Evolutionary conservation across 2,329 filamentous ascomycete genomes (phyloP).

Genomic region (Penicillium sp.): DNA sequence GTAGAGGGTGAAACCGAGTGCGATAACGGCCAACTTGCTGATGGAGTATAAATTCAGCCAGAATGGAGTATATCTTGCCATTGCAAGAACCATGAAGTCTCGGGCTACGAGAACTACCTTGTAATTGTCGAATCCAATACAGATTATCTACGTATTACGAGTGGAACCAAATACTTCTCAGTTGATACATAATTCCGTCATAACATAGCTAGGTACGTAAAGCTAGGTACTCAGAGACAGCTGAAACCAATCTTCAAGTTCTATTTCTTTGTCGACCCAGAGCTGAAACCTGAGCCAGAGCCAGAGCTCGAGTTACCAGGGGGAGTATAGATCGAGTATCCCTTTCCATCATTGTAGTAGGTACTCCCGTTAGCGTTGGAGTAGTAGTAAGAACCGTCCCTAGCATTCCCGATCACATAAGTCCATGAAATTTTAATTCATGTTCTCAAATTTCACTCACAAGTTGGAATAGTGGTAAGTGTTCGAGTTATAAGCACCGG

Average conservation of each 20-base stretch:
- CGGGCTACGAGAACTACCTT: background rate
- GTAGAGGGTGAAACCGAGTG: conserved; percentile 22
- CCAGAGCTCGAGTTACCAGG: conserved; percentile 28
- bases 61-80: background rate
- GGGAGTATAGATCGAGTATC: conserved; percentile 61
- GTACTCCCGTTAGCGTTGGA: conserved; percentile 67
- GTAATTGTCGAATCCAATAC: background rate
- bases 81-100: background rate
- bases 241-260: background rate
- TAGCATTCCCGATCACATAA: conserved; percentile 22
- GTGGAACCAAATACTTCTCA: background rate
- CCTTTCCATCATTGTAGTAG: conserved; percentile 65
- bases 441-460: conserved; percentile 37
- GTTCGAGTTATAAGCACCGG: conserved; percentile 57
- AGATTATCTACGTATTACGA: background rate
- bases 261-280: conserved; percentile 10
- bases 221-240: too few relatives aligned
- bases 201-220: too few relatives aligned
- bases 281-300: background rate
- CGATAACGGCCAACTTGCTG: conserved; percentile 8
- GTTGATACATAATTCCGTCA: too few relatives aligned
- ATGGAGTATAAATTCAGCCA: background rate
- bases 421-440: background rate
- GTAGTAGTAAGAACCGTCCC: conserved; percentile 72
- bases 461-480: conserved; percentile 64